Base-by-base conservation (phyloP, 805 yeast genomes). In the Saccharomycopsis capsularis region DNA sequence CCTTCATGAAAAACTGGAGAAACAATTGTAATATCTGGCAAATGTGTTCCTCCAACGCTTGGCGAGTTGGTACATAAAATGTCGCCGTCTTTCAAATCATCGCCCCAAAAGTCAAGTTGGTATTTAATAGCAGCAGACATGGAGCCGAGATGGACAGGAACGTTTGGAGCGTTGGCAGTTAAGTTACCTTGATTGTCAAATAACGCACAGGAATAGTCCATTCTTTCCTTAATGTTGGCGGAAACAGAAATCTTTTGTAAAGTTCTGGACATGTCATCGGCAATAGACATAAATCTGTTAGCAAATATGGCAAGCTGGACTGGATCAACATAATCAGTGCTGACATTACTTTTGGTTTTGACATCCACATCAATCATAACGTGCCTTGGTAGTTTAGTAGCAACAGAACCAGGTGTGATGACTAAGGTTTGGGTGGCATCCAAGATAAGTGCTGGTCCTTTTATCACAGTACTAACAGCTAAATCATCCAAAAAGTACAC, bases 21-120 rank as follows among this genome's bases (percentile, higher is more conserved):
- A 22, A 78, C 73, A 30, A 78, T 73, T 1, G 82, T 78, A 51
- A 78, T 71, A 59, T 72, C 77, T 21, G 76, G 77, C 34, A 72
- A 59, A 56, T 71, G 77, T 1, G 75, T 70, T 35, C 77, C 77
- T 48, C 72, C 73, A 24, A 66, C 72, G 34, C 60, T 59, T 4
- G 77, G 77, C 47, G 66, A 66, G 47, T 72, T 71, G 3, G 76
- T 64, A 46, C 66, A 65, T 23, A 72, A 54, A 36, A 72, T 66
- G 59, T 72, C 77, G 52, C 76, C 77, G 40, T 65, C 68, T 13
- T 63, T 57, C 38, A 72, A 48, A 27, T 68, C 53, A 18, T 57
- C 63, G 3, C 62, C 62, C 76, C 76, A 71, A 51, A 58, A 60
- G 1, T 67, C 60, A 13, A 61, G 54, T 40, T 65, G 70, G 40